A percentile compares a stretch with the other conserved stretches of the same genome.
Conservation (phyloP, 2,329 filamentous ascomycete genomes). For the Microdochium paspali region DNA sequence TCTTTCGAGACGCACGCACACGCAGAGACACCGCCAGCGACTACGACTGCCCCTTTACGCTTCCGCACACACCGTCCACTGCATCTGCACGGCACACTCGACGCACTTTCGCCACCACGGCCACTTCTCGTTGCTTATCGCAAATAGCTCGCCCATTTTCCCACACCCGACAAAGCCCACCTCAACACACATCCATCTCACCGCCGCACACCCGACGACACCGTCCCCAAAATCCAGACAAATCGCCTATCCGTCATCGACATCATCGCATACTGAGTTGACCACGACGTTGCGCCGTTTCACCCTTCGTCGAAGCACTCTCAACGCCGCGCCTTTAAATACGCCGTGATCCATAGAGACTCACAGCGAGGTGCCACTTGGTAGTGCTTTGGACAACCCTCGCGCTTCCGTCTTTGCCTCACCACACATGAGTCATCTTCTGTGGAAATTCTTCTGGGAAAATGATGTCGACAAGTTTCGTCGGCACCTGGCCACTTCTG, state of each 20-base stretch:
- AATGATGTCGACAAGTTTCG: slow-evolving; percentile 95
- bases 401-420: slow-evolving; percentile 14
- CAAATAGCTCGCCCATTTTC: not conserved
- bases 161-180: not conserved
- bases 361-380: slow-evolving; percentile 78
- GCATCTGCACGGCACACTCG: not conserved
- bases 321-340: slow-evolving; percentile 65
- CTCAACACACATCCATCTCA: not conserved
- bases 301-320: slow-evolving; percentile 16
- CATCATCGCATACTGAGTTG: not conserved
- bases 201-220: too few species aligned
- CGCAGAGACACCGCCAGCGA: too few species aligned
- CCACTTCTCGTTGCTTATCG: not conserved
- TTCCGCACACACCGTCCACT: not conserved
- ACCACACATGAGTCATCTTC: slow-evolving; percentile 83
- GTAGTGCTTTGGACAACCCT: slow-evolving; percentile 37
- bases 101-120: too few species aligned
- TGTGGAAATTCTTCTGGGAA: slow-evolving; percentile 96
- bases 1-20: too few species aligned
- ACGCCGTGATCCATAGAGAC: slow-evolving; percentile 76
- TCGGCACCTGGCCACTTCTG: slow-evolving; percentile 70
- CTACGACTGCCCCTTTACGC: too few species aligned
- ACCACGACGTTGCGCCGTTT: not conserved
- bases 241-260: slow-evolving; percentile 3
- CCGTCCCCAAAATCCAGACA: not conserved